phyloP scores from a whole-genome alignment of 306 rosid species.

The Fragaria iinumae region DNA sequence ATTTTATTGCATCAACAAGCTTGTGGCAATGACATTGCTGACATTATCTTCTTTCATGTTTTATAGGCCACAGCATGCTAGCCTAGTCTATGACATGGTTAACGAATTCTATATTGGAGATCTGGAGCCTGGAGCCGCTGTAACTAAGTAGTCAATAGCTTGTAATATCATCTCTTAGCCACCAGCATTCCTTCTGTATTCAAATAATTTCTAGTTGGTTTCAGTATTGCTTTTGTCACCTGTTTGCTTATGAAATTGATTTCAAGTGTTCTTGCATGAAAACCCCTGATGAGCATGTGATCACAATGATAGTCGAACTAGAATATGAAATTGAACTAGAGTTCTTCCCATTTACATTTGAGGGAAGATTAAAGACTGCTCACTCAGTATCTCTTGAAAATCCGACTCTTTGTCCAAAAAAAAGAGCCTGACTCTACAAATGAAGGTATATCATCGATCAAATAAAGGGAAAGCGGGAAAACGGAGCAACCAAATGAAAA shows the following conservation, averaged over 20 bases:
- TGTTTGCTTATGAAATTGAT: not conserved
- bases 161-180: not conserved
- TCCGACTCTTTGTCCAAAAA: not conserved
- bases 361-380: not conserved
- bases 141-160: slow-evolving; percentile 18
- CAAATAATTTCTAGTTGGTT: not conserved
- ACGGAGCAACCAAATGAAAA: not conserved
- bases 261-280: not conserved
- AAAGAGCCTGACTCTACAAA: too few species aligned
- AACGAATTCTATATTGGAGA: slow-evolving; percentile 80
- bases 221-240: not conserved
- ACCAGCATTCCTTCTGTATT: not conserved
- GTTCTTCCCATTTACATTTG: not conserved
- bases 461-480: not conserved
- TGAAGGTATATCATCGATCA: too few species aligned
- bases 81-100: slow-evolving; percentile 89
- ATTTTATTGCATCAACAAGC: not conserved
- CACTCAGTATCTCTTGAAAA: not conserved
- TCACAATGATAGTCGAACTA: not conserved
- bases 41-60: slow-evolving; percentile 9
- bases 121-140: slow-evolving; percentile 34
- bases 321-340: not conserved
- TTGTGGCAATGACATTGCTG: not conserved
- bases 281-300: not conserved
- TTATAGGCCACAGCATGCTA: slow-evolving; percentile 89